A percentile compares a stretch with the other conserved stretches of the same genome.
phyloP scores from a whole-genome alignment of 2,329 filamentous ascomycete species.

The Phoma sp. region DNA sequence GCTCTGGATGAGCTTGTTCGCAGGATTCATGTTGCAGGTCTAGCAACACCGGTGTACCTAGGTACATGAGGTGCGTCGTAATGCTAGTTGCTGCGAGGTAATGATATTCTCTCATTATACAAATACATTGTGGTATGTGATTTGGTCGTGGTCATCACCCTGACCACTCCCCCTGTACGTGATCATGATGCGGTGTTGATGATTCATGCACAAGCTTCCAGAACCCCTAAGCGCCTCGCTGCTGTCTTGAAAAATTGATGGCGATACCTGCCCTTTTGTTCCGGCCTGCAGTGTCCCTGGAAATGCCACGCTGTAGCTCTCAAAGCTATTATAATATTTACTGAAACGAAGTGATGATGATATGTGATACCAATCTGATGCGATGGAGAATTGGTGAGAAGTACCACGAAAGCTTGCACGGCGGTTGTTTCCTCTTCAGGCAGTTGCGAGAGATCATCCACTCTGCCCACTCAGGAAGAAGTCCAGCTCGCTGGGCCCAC shows the following conservation, averaged over 20 bases:
- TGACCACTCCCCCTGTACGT: constrained; percentile 10
- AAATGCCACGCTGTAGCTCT: constrained; percentile 2
- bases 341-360: constrained; percentile 13
- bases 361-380: constrained; percentile 3
- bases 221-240: constrained; percentile 17
- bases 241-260: constrained; percentile 5
- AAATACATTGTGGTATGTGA: constrained; percentile 14
- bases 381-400: background rate
- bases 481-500: constrained; percentile 76
- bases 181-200: constrained; percentile 11
- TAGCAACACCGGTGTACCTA: background rate
- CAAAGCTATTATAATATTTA: constrained; percentile 12
- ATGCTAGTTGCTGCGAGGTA: constrained; percentile 5
- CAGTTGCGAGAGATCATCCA: constrained; percentile 23
- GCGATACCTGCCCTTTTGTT: constrained; percentile 1
- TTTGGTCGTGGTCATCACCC: constrained; percentile 1
- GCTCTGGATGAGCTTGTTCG: background rate
- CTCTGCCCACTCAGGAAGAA: constrained; percentile 67
- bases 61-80: constrained; percentile 3
- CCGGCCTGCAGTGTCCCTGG: constrained; percentile 4
- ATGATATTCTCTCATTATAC: constrained; percentile 20
- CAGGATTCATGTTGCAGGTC: background rate
- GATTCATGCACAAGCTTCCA: constrained; percentile 12
- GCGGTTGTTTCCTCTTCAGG: constrained; percentile 10
- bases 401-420: constrained; percentile 8